Evolutionary conservation across 208 protist species (phyloP), one percentile per base, ranked within the genome.

Genomic region (Wallacemonas collosoma): DNA sequence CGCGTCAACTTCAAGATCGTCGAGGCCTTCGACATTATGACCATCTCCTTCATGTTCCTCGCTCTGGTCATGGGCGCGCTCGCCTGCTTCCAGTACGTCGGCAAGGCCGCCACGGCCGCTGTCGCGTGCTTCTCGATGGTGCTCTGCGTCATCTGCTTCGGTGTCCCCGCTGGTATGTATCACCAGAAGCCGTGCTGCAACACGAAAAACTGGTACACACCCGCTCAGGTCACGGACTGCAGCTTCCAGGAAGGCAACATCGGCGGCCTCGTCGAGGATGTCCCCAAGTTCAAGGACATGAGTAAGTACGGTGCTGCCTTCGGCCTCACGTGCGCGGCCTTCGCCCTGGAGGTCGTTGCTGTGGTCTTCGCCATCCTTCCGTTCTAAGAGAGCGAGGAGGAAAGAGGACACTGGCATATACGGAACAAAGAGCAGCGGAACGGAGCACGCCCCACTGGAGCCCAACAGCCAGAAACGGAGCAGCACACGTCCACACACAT

Each of bases 21-120:
- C 17, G 79, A 86, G 74, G 81, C 87, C 12, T 92, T 92, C 67
- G 80, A 76, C 75, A 80, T 88, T 56, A 89, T 90, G 66, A 83
- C 82, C 54, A 87, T 90, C 63, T 56, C 43, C 47, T 78, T 89
- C 70, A 85, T 81, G 69, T 56, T 56, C 60, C 14, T 85, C 39
- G 74, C 58, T 40, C 75, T 85, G 36, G 43, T 74, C 17, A 58
- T 76, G 40, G 56, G 68, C 75, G 58, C 84, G 40, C 55, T 76
- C 35, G 51, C 71, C 44, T 61, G 58, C 63, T 60, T 77, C 43
- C 70, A 83, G 39, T 62, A 73, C 44, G 62, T 73, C 53, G 54
- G 77, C 69, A 83, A 76, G 73, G 65, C 57, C 40, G 38, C 71
- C 51, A 73, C 73, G 11, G 71, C 68, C 71, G 36, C 81, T 35